Percentiles rank a stretch among this genome's conserved stretches.
phyloP scores from a whole-genome alignment of 2,329 filamentous ascomycete species.

The Botrytis sinoallii region DNA sequence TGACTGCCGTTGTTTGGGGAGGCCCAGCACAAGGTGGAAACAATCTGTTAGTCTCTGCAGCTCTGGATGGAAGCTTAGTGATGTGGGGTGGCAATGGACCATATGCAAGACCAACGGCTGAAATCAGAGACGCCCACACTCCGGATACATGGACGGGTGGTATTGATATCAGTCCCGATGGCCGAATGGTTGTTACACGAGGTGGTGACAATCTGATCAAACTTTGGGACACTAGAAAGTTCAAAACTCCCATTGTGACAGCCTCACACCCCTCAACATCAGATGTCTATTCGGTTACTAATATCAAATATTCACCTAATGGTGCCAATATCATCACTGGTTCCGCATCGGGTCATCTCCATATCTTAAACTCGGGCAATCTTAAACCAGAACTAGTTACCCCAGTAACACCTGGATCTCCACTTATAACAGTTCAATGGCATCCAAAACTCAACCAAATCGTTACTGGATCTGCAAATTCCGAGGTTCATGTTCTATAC shows the following conservation, averaged over 20 bases:
- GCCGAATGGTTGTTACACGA: slow-evolving; percentile 82
- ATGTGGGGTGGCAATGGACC: slow-evolving; percentile 93
- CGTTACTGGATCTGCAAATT: slow-evolving; percentile 86
- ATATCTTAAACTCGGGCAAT: slow-evolving; percentile 92
- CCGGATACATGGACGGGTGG: slow-evolving; percentile 88
- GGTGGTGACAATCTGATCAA: slow-evolving; percentile 93
- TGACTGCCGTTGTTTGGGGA: slow-evolving; percentile 91
- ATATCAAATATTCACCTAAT: slow-evolving; percentile 85
- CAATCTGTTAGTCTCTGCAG: slow-evolving; percentile 76
- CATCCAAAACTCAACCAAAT: slow-evolving; percentile 96
- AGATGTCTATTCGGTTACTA: slow-evolving; percentile 76
- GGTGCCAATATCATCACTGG: slow-evolving; percentile 84
- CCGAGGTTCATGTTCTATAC: slow-evolving; percentile 86
- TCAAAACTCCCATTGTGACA: slow-evolving; percentile 82
- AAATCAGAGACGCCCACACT: slow-evolving; percentile 79
- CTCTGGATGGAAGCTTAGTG: slow-evolving; percentile 82
- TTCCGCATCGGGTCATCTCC: slow-evolving; percentile 78
- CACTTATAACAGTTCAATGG: slow-evolving; percentile 84
- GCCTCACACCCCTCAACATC: slow-evolving; percentile 79
- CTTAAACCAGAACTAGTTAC: slow-evolving; percentile 81
- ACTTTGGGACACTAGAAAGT: slow-evolving; percentile 94
- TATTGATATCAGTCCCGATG: slow-evolving; percentile 85
- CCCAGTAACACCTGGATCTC: slow-evolving; percentile 78
- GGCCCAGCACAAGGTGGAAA: slow-evolving; percentile 70
- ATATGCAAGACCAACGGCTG: slow-evolving; percentile 74